Conservation (phyloP, 495 filamentous ascomycete genomes). For the Xylaria castorea region DNA sequence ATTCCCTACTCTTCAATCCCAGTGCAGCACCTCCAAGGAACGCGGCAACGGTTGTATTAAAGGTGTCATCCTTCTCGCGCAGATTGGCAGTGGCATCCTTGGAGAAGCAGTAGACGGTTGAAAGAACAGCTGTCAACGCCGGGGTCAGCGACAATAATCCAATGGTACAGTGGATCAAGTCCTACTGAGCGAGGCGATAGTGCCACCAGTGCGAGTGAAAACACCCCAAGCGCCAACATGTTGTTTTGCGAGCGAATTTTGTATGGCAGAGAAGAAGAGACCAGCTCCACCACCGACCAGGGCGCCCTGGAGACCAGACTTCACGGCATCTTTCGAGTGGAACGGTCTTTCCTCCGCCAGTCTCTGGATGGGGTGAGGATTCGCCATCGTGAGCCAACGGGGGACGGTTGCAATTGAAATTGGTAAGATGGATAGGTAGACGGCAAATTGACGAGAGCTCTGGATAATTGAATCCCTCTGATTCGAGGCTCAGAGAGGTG, state of each 20-base stretch:
- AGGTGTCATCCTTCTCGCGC: conserved; percentile 52
- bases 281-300: conserved; percentile 71
- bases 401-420: conserved; percentile 30
- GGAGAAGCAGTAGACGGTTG: conserved; percentile 79
- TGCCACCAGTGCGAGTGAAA: conserved; percentile 64
- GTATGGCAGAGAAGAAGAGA: conserved; percentile 73
- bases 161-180: background rate
- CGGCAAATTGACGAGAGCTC: conserved; percentile 5
- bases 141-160: conserved; percentile 26
- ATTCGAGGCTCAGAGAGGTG: conserved; percentile 2
- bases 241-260: conserved; percentile 80
- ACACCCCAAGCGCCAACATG: conserved; percentile 80
- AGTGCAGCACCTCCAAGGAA: conserved; percentile 49
- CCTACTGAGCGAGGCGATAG: conserved; percentile 50
- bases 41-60: conserved; percentile 48
- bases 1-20: conserved; percentile 46
- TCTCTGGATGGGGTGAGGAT: conserved; percentile 30
- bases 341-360: conserved; percentile 51
- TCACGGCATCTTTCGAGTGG: conserved; percentile 80
- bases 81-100: conserved; percentile 52
- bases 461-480: conserved; percentile 17
- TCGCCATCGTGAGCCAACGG: conserved; percentile 42
- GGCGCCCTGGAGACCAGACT: conserved; percentile 66
- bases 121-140: conserved; percentile 70
- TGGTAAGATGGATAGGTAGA: conserved; percentile 9